Percentiles rank a stretch among this genome's conserved stretches.
Evolutionary conservation across 2,329 filamentous ascomycete species (phyloP).

Genomic region (Zopfia rhizophila): DNA sequence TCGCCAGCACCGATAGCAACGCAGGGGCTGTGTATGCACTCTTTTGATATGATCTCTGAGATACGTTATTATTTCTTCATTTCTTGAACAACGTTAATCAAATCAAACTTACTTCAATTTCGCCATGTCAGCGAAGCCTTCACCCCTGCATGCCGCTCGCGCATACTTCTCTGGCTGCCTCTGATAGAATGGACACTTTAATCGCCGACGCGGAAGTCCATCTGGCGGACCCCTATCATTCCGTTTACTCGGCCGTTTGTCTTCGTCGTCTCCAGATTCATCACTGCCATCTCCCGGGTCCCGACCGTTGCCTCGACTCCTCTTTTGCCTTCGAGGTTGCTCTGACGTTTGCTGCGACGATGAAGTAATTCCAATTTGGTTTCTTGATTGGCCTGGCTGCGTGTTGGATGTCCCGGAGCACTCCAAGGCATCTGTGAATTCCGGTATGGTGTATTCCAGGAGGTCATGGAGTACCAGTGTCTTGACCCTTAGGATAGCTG

Average conservation of each 20-base stretch:
- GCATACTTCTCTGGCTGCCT: slow-evolving; percentile 19
- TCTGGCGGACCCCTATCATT: slow-evolving; percentile 2
- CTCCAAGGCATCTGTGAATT: slow-evolving; percentile 5
- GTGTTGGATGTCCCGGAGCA: neutral
- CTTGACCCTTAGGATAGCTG: slow-evolving; percentile 3
- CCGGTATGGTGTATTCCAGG: neutral
- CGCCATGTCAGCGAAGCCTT: slow-evolving; percentile 27
- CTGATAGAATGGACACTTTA: slow-evolving; percentile 26
- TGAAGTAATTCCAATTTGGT: neutral
- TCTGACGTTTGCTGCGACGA: neutral
- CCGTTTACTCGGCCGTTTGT: slow-evolving; percentile 15
- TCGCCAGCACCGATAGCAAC: slow-evolving; percentile 20
- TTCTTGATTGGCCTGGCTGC: too few relatives aligned
- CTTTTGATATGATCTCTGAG: slow-evolving; percentile 26
- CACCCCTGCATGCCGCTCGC: slow-evolving; percentile 21
- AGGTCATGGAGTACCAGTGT: slow-evolving; percentile 8
- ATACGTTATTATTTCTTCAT: too few relatives aligned
- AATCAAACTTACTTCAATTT: slow-evolving; percentile 14
- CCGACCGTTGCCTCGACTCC: slow-evolving; percentile 9
- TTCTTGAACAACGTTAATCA: too few relatives aligned
- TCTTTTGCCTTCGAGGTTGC: slow-evolving; percentile 14
- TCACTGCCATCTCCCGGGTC: slow-evolving; percentile 16
- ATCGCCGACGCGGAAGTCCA: slow-evolving; percentile 5
- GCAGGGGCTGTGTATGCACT: slow-evolving; percentile 23
- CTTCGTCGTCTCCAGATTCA: slow-evolving; percentile 13